A percentile compares a stretch with the other conserved stretches of the same genome.
phyloP scores from a whole-genome alignment of 164 flowering plant species.

The Amborella trichopoda region DNA sequence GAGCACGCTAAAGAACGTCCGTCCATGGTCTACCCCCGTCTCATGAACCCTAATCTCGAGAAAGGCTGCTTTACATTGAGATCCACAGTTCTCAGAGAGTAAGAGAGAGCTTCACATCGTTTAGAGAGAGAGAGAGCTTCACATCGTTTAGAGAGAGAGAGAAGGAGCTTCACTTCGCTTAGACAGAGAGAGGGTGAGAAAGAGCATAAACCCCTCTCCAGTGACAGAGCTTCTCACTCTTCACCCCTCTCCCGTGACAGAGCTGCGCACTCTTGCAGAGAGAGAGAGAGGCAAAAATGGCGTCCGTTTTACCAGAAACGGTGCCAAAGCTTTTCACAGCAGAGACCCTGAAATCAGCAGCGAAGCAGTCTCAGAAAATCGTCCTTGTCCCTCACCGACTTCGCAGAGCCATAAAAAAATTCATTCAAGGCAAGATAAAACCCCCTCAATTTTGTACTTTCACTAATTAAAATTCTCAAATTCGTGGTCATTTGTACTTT shows the following conservation, averaged over 20 bases:
- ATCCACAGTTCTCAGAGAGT: too few species aligned
- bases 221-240: neutral
- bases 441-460: too few species aligned
- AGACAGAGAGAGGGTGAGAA: neutral
- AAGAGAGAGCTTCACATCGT: too few species aligned
- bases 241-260: neutral
- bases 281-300: neutral
- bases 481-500: too few species aligned
- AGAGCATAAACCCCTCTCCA: neutral
- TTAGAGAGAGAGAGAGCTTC: too few species aligned
- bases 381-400: slow-evolving; percentile 63
- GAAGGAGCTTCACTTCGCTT: too few species aligned
- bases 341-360: slow-evolving; percentile 61
- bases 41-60: too few species aligned
- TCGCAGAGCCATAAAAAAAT: slow-evolving; percentile 73
- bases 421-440: slow-evolving; percentile 45
- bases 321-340: slow-evolving; percentile 48
- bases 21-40: too few species aligned
- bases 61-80: too few species aligned
- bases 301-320: slow-evolving; percentile 39
- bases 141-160: too few species aligned
- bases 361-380: slow-evolving; percentile 60
- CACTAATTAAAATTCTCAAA: too few species aligned
- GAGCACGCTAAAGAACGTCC: too few species aligned
- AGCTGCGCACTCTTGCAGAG: neutral